A percentile compares a stretch with the other conserved stretches of the same genome.
Evolutionary conservation across 441 rosid species (phyloP).

Genomic region (Lepidium campestre): DNA sequence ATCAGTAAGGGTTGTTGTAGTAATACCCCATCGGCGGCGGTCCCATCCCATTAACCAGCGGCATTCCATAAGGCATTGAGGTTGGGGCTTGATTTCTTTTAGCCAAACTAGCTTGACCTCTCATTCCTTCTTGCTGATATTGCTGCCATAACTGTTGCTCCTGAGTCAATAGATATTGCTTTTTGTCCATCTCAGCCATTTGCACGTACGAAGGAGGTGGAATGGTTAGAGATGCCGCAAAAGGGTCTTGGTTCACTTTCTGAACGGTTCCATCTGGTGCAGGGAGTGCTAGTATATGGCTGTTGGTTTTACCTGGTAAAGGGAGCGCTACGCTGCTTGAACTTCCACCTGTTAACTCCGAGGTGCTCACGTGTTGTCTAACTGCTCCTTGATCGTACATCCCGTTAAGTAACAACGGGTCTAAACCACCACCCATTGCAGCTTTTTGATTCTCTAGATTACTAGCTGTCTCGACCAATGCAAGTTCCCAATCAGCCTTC

Average conservation of each 20-base stretch:
- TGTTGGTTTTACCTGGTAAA: constrained; percentile 46
- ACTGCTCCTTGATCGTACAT: constrained; percentile 95
- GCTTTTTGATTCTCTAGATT: constrained; percentile 76
- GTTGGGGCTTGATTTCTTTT: constrained; percentile 46
- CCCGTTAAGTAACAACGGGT: constrained; percentile 77
- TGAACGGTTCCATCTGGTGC: constrained; percentile 94
- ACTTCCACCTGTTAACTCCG: constrained; percentile 78
- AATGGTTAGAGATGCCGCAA: constrained; percentile 73
- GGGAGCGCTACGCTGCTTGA: constrained; percentile 89
- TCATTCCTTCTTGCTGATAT: constrained; percentile 78
- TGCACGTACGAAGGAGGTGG: constrained; percentile 96
- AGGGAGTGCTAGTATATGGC: constrained; percentile 83
- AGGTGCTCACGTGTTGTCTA: constrained; percentile 72
- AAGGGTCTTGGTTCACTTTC: constrained; percentile 81
- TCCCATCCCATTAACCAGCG: constrained; percentile 74
- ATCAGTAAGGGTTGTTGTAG: constrained; percentile 66
- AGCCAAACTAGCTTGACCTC: constrained; percentile 81
- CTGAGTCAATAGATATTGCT: constrained; percentile 71
- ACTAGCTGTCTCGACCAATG: constrained; percentile 86
- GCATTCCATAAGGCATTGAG: constrained; percentile 77
- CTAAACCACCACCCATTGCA: constrained; percentile 83
- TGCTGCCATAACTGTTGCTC: constrained; percentile 91
- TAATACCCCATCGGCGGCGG: constrained; percentile 64
- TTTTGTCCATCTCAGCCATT: constrained; percentile 94
- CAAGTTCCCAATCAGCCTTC: constrained; percentile 94